Conservation (phyloP, 2,329 filamentous ascomycete genomes). For the Sporothrix inflata region DNA sequence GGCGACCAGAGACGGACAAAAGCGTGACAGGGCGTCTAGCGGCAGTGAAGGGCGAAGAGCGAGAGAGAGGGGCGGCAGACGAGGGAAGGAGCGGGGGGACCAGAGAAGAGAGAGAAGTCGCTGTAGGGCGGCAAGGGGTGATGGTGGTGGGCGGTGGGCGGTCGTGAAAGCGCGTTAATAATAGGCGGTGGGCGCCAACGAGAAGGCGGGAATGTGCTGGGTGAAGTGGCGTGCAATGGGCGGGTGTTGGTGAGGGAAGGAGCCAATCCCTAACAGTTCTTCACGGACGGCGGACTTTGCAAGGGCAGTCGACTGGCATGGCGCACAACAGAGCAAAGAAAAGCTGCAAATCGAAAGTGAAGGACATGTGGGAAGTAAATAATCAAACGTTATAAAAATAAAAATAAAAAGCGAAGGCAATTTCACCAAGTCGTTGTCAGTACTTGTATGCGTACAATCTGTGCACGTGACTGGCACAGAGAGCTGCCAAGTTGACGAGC, state of each 20-base stretch:
- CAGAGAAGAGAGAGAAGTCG: not conserved
- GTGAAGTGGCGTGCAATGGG: not conserved
- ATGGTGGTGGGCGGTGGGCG: not conserved
- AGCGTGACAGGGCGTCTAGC: not conserved
- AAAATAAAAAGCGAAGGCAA: not conserved
- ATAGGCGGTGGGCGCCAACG: conserved; percentile 11
- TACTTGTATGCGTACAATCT: not conserved
- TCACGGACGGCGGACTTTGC: not conserved
- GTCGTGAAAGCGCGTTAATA: conserved; percentile 21
- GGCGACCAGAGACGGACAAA: not conserved
- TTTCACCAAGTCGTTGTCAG: not conserved
- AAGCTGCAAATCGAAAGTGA: too few species aligned
- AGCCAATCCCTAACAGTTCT: conserved; percentile 1
- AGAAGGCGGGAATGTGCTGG: not conserved
- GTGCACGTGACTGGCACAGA: not conserved
- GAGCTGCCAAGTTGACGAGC: not conserved
- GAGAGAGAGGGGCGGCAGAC: not conserved
- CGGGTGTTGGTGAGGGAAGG: not conserved
- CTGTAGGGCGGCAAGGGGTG: not conserved
- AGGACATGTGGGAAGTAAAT: not conserved
- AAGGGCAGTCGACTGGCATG: not conserved
- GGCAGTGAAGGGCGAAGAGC: conserved; percentile 4
- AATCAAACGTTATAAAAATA: not conserved
- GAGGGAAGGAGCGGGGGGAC: not conserved
- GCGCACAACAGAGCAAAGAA: not conserved